Percentiles rank a stretch among this genome's conserved stretches.
These are phyloP conservation scores for Ophiocordyceps polyrhachis-furcata DNA, from an alignment of 2,329 filamentous ascomycete species.

Conservation along the genomic window DNA sequence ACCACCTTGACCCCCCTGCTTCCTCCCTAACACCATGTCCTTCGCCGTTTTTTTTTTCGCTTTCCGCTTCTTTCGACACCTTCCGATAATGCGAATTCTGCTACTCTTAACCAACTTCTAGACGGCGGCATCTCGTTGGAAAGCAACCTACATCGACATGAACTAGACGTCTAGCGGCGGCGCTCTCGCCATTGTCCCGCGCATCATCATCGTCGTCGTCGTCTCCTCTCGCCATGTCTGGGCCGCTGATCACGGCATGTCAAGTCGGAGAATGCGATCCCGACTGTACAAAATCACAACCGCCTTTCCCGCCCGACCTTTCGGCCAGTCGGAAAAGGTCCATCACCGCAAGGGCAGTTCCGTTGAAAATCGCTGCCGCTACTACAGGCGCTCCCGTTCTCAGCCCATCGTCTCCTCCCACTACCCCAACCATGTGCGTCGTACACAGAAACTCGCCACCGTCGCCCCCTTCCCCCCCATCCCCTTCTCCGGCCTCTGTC, in stretches of 20 bases:
- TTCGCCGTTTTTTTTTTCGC: conserved; percentile 1
- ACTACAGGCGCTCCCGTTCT: not conserved
- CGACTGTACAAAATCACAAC: not conserved
- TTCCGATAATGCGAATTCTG: not conserved
- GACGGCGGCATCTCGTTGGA: not conserved
- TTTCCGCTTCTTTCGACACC: not conserved
- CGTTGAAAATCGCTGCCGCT: not conserved
- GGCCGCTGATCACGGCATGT: not conserved
- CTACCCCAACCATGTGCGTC: not conserved
- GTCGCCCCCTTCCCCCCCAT: not conserved
- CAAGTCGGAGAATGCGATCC: not conserved
- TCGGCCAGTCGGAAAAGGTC: not conserved
- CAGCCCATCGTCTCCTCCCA: not conserved
- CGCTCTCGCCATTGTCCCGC: not conserved
- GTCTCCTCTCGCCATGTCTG: not conserved
- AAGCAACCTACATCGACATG: not conserved
- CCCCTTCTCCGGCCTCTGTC: not conserved
- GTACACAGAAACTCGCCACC: not conserved
- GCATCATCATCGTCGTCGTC: not conserved
- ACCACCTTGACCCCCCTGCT: not conserved
- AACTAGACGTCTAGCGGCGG: not conserved
- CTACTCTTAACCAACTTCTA: not conserved
- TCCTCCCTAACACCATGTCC: not conserved
- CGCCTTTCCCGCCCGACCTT: not conserved
- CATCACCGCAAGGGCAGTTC: not conserved